Evolutionary conservation across 768 basidiomycete genomes (phyloP), one percentile per base, ranked within the genome.

Genomic region (Tricholomella constricta): DNA sequence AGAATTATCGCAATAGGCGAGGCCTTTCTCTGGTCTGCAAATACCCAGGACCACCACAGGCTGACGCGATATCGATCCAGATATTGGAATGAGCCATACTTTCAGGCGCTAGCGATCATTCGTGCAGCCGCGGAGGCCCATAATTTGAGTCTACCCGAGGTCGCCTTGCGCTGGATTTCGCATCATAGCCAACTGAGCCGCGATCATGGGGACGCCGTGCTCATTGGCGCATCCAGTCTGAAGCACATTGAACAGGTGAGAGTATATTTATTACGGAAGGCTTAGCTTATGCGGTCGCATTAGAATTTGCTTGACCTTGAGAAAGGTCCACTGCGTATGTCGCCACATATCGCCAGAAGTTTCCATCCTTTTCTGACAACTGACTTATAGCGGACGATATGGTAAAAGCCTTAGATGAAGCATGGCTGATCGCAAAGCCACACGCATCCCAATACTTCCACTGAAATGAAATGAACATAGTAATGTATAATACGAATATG

Each of bases 141-240:
- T 49, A 59, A 60, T 12, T 54, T 79, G 27, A 76, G 76, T 0
- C 66, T 76, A 48, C 62, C 72, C 6, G 78, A 80, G 57, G 63
- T 70, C n/a, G 79, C 75, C 0, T 59, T 82, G 14, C 67, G 78
- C 12, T 79, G 79, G 79, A 55, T 75, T 34, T 66, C 71, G 17
- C 77, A 80, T 59, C 78, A 80, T 58, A 75, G 73, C 15, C 56
- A 68, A 11, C 61, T 78, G 51, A 68, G 65, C 27, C 64, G 64
- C 17, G 67, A 69, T 17, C 52, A 60, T 6, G 65, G 63, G 3
- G 71, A 73, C 48, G 64, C 66, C n/a, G 68, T 79, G 50, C 69
- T 80, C 44, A 75, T 81, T 42, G 78, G 78, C 12, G 78, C 75
- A 2, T 73, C 70, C 6, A 73, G 70, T 23, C 43, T 72, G 34